Evolutionary conservation across 768 basidiomycete species (phyloP).

Genomic region (Symmetrospora coprosmae): DNA sequence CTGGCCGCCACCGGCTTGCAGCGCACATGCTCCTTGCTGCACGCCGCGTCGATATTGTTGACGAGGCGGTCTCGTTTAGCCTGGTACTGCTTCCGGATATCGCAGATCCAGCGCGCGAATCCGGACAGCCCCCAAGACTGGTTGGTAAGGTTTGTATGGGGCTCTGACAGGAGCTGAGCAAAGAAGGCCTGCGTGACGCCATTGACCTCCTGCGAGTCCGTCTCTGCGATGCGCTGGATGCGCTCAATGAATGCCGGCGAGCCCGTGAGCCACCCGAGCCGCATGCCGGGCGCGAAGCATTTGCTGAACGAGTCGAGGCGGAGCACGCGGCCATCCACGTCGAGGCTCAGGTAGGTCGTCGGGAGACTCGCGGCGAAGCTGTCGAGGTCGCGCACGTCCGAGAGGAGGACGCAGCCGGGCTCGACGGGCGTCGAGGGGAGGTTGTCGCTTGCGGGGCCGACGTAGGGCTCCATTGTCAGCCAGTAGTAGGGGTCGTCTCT

Average conservation of each 20-base stretch:
- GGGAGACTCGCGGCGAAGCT: conserved; percentile 16
- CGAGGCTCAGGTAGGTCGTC: conserved; percentile 43
- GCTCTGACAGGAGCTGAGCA: conserved; percentile 43
- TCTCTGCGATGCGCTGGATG: conserved; percentile 57
- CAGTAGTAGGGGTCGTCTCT: conserved; percentile 22
- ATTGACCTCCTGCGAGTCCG: conserved; percentile 53
- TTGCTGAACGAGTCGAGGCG: conserved; percentile 69
- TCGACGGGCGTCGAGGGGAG: neutral
- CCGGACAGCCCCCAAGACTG: conserved; percentile 55
- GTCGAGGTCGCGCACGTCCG: conserved; percentile 6
- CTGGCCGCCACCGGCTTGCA: too few relatives aligned
- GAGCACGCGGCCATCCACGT: conserved; percentile 69
- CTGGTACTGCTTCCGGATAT: conserved; percentile 32
- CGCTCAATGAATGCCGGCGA: conserved; percentile 62
- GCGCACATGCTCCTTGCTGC: neutral
- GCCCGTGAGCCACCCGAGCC: conserved; percentile 47
- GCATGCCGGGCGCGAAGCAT: conserved; percentile 35
- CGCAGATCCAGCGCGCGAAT: conserved; percentile 64
- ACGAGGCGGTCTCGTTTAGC: conserved; percentile 1
- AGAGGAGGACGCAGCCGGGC: neutral
- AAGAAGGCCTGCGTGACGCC: conserved; percentile 59
- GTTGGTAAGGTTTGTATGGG: conserved; percentile 8
- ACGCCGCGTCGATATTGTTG: neutral
- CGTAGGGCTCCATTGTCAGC: conserved; percentile 5
- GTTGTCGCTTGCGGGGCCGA: conserved; percentile 6